Conservation (phyloP, 148 eudicot genomes). For the Persicaria tinctoria region DNA sequence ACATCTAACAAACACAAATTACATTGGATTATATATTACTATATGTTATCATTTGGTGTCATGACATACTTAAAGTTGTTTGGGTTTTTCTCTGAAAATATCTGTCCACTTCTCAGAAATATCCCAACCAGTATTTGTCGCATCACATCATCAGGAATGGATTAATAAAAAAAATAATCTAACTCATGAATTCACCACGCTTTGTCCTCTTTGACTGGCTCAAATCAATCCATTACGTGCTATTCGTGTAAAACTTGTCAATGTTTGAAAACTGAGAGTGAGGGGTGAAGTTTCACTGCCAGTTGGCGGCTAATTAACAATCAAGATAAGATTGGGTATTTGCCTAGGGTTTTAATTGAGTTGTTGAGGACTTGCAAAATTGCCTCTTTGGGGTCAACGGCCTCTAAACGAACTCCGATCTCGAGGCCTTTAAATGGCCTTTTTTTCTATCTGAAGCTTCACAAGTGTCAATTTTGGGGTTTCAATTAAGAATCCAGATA, state of each 20-base stretch:
- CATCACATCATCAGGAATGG: neutral
- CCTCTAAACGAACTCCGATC: neutral
- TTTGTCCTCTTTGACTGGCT: neutral
- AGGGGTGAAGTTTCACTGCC: neutral
- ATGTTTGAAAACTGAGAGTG: no score
- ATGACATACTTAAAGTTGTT: neutral
- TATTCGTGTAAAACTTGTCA: neutral
- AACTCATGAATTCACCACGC: neutral
- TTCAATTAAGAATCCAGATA: neutral
- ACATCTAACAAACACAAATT: neutral
- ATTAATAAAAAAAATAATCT: neutral
- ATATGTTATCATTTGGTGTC: no score
- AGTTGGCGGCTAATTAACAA: neutral
- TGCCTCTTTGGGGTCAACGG: slow-evolving; percentile 5
- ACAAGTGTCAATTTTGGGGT: neutral
- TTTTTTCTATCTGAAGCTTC: neutral
- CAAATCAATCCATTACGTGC: neutral
- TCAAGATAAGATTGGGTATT: neutral
- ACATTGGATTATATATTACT: no score
- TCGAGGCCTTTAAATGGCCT: neutral
- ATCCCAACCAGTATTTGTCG: neutral
- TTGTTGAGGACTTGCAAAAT: neutral
- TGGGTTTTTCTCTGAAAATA: neutral
- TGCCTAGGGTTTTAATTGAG: neutral
- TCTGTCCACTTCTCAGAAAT: neutral